Percentiles rank a stretch among this genome's conserved stretches.
Evolutionary conservation across 768 basidiomycete genomes (phyloP).

Genomic region (Kwoniella sp.): DNA sequence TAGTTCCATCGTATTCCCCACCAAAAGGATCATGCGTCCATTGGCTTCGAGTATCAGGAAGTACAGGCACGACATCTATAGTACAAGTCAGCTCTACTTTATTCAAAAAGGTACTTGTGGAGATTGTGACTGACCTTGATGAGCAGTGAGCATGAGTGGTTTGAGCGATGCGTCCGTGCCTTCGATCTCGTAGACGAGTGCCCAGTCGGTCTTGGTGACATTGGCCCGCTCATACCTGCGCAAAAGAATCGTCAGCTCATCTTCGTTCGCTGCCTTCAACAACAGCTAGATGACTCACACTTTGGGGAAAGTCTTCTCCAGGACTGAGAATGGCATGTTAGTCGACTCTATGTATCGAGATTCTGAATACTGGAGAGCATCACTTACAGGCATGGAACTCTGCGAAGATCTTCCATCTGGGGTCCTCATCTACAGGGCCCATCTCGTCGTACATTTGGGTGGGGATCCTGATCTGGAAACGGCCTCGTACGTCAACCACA

Average conservation of each 20-base stretch:
- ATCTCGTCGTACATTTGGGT: conserved; percentile 52
- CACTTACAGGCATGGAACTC: conserved; percentile 42
- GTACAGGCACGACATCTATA: conserved; percentile 71
- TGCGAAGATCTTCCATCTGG: conserved; percentile 43
- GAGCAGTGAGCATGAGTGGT: conserved; percentile 64
- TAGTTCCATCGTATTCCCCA: conserved; percentile 60
- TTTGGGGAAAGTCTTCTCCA: conserved; percentile 54
- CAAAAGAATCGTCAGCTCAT: neutral
- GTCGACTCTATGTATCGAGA: neutral
- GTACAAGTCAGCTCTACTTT: conserved; percentile 13
- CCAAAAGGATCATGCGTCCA: conserved; percentile 69
- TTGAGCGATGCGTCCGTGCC: conserved; percentile 67
- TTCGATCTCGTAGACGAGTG: conserved; percentile 71
- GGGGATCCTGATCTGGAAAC: conserved; percentile 38
- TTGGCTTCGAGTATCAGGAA: conserved; percentile 62
- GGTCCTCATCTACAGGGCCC: conserved; percentile 46
- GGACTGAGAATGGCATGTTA: conserved; percentile 27
- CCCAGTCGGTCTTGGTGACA: conserved; percentile 72
- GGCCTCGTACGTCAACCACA: too few relatives aligned
- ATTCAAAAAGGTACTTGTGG: neutral
- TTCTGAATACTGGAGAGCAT: neutral
- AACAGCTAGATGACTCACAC: conserved; percentile 28
- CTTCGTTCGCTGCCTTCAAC: neutral
- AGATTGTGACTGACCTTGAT: conserved; percentile 34
- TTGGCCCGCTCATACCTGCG: conserved; percentile 67